Conservation (phyloP, 2,329 filamentous ascomycete genomes). For the Cercospora nicotianae region DNA sequence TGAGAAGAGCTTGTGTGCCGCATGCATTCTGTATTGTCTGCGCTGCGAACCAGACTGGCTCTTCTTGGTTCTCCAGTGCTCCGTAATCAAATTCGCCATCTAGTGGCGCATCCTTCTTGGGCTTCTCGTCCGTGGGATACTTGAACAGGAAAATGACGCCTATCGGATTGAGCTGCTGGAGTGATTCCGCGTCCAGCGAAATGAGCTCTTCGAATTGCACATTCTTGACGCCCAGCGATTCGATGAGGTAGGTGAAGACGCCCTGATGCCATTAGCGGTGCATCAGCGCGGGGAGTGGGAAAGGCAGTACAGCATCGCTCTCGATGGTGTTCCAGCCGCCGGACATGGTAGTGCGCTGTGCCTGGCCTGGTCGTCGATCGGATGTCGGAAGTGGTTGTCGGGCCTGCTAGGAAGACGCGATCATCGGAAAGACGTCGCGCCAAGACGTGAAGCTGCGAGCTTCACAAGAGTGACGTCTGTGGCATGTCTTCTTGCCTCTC, state of each 20-base stretch:
- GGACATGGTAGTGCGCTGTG: slow-evolving; percentile 35
- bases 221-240: slow-evolving; percentile 84
- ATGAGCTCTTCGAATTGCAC: slow-evolving; percentile 98
- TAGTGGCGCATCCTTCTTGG: slow-evolving; percentile 61
- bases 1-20: slow-evolving; percentile 91
- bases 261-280: slow-evolving; percentile 55
- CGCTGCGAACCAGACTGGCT: slow-evolving; percentile 82
- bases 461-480: slow-evolving; percentile 1
- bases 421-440: not conserved
- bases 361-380: slow-evolving; percentile 1
- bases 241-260: slow-evolving; percentile 95
- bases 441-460: not conserved
- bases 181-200: slow-evolving; percentile 74
- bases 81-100: slow-evolving; percentile 80
- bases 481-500: not conserved
- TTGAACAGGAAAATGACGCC: slow-evolving; percentile 99
- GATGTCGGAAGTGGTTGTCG: not conserved
- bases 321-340: slow-evolving; percentile 98
- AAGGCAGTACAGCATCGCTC: slow-evolving; percentile 73
- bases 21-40: slow-evolving; percentile 99
- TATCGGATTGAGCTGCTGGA: slow-evolving; percentile 58
- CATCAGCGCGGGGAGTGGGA: slow-evolving; percentile 42
- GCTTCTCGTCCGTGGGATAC: slow-evolving; percentile 72
- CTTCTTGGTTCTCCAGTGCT: slow-evolving; percentile 52
- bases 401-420: not conserved